Percentiles rank a stretch among this genome's conserved stretches.
These are phyloP conservation scores for Paraleonurus japonicus DNA, from an alignment of 257 asterid genomes.

Conservation along the genomic window DNA sequence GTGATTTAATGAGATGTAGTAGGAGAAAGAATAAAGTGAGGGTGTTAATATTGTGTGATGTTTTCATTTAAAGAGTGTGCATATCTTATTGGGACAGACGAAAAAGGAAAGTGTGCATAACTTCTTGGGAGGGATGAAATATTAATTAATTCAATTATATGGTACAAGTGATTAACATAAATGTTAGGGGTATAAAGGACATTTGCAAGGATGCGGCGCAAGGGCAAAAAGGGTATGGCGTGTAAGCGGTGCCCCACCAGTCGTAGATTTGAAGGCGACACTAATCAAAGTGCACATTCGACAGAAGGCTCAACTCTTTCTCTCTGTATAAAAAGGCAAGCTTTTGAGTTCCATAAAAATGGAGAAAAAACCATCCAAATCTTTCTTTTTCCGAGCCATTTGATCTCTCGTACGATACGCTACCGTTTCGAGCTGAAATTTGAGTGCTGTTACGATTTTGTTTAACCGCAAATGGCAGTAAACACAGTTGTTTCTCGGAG, in stretches of 20 bases:
- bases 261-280: constrained; percentile 22
- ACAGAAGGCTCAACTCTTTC: constrained; percentile 27
- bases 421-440: background rate
- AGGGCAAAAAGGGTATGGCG: constrained; percentile 23
- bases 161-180: too few relatives aligned
- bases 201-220: constrained; percentile 37
- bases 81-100: too few relatives aligned
- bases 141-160: too few relatives aligned
- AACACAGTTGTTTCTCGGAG: constrained; percentile 32
- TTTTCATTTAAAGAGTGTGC: too few relatives aligned
- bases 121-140: too few relatives aligned
- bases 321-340: constrained; percentile 25
- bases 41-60: too few relatives aligned
- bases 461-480: constrained; percentile 45
- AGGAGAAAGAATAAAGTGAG: too few relatives aligned
- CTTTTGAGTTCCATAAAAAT: constrained; percentile 25
- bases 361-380: constrained; percentile 12
- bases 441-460: background rate
- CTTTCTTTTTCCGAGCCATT: constrained; percentile 5
- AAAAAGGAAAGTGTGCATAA: too few relatives aligned
- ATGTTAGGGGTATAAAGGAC: constrained; percentile 44
- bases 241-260: constrained; percentile 27
- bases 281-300: constrained; percentile 27
- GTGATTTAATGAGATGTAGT: too few relatives aligned
- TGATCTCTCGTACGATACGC: constrained; percentile 8